A percentile compares a stretch with the other conserved stretches of the same genome.
Conservation (phyloP, 768 basidiomycete species). For the Calocera cornea region DNA sequence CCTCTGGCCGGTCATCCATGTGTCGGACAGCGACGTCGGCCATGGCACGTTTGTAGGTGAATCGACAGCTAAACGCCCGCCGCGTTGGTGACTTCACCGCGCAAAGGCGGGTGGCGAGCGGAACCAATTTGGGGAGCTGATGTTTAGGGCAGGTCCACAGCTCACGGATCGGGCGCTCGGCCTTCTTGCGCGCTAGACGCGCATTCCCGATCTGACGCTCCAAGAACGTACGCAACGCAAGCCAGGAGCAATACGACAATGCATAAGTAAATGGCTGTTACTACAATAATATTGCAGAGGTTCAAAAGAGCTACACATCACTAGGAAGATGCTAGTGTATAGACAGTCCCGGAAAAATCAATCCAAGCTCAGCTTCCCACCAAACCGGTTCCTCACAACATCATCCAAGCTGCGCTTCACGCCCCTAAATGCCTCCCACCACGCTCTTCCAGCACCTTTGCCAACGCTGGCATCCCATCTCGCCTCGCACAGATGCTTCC, state of each 20-base stretch:
- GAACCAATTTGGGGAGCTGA: background rate
- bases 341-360: background rate
- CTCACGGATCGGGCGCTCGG: too few relatives aligned
- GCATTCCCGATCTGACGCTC: too few relatives aligned
- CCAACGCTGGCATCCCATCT: constrained; percentile 39
- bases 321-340: background rate
- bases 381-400: constrained; percentile 54
- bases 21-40: background rate
- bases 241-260: too few relatives aligned
- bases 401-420: constrained; percentile 55
- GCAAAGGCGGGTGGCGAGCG: background rate
- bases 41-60: background rate
- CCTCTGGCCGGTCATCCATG: background rate
- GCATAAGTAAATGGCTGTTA: background rate
- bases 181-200: too few relatives aligned
- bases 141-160: background rate
- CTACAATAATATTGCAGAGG: background rate
- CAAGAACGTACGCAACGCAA: too few relatives aligned
- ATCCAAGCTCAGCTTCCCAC: constrained; percentile 38
- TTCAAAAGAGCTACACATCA: background rate
- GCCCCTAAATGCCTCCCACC: constrained; percentile 69
- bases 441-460: constrained; percentile 45
- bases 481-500: constrained; percentile 45
- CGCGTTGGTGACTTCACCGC: background rate
- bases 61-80: background rate